These are phyloP conservation scores for Cochlearia excelsa DNA, from an alignment of 345 rosid genomes.

Conservation along the genomic window DNA sequence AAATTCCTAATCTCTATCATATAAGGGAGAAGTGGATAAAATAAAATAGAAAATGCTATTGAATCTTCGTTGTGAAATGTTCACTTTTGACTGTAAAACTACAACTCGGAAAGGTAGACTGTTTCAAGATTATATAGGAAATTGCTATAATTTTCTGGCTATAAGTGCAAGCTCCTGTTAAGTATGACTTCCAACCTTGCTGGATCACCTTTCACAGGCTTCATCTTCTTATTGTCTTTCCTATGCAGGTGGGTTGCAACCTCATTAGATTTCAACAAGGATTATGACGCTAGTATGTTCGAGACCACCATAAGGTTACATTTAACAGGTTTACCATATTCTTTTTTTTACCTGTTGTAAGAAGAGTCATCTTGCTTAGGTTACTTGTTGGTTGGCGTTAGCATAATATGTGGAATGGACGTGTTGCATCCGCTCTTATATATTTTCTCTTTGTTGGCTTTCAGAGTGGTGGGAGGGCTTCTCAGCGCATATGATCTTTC, in stretches of 20 bases:
- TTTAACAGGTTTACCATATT: slow-evolving; percentile 68
- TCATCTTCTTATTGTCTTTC: slow-evolving; percentile 19
- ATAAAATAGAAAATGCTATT: background rate
- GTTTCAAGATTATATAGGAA: background rate
- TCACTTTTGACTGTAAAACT: slow-evolving; percentile 4
- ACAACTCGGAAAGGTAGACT: slow-evolving; percentile 2
- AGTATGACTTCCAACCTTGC: background rate
- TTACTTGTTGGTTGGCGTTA: slow-evolving; percentile 8
- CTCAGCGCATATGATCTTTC: slow-evolving; percentile 97
- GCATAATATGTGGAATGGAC: background rate
- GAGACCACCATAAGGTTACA: slow-evolving; percentile 99
- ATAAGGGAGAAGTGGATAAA: background rate
- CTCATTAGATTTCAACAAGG: slow-evolving; percentile 86
- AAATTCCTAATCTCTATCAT: background rate
- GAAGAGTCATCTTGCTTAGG: slow-evolving; percentile 32
- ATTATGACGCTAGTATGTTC: slow-evolving; percentile 88
- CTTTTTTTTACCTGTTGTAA: slow-evolving; percentile 33
- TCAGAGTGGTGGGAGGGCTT: slow-evolving; percentile 98
- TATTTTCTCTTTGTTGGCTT: slow-evolving; percentile 29
- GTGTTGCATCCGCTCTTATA: slow-evolving; percentile 8
- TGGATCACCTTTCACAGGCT: slow-evolving; percentile 12
- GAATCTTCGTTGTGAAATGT: slow-evolving; percentile 6
- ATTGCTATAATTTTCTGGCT: background rate
- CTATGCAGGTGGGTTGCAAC: slow-evolving; percentile 89
- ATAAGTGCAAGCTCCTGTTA: background rate